Base-by-base conservation (phyloP, 345 rosid genomes). In the Ceriops zippeliana region DNA sequence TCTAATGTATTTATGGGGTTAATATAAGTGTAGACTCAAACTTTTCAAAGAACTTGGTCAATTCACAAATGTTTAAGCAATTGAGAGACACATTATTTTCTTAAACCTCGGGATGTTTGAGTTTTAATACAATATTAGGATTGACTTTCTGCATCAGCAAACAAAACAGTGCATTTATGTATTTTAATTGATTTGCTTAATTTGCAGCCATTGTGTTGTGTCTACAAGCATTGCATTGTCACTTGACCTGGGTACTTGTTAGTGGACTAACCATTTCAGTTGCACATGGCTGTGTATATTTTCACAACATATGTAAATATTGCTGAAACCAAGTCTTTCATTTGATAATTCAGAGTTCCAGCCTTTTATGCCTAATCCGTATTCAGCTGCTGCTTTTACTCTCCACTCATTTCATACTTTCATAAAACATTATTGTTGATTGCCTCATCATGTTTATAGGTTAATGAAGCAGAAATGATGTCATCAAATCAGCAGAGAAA, bases 391-490 rank as follows among this genome's bases (percentile, higher is more conserved):
- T 47, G 7, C 30, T 31, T 53, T 30, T 52, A 22, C 61, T 10
- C 59, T 10, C 37, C 61, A 64, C 26, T 24, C 58, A 17, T 6
- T 24, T 9, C 31, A 21, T 24, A 24, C 59, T 13, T 31, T 47
- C 56, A 10, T 31, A 28, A 20, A 46, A 56, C 16, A 22, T 56
- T 56, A 21, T 22, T 22, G 28, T 69, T 61, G 59, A 61, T 24
- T 38, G 17, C 30, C 20, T 27, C 37, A 57, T 26, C 35, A 62
- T 62, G 10, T 61, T 49, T 66, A 21, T 75, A 93, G 98, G 86
- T 75, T 26, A 87, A 75, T 74, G 97, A 90, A 82, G 83, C 98
- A 68, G 87, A 85, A 77, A 77, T 68, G 73, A 61, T 69, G 63
- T 74, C 87, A 52, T 62, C 80, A 73, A 73, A 67, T 75, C 93